Conservation (phyloP, 345 rosid genomes). For the Arabis alpina region DNA sequence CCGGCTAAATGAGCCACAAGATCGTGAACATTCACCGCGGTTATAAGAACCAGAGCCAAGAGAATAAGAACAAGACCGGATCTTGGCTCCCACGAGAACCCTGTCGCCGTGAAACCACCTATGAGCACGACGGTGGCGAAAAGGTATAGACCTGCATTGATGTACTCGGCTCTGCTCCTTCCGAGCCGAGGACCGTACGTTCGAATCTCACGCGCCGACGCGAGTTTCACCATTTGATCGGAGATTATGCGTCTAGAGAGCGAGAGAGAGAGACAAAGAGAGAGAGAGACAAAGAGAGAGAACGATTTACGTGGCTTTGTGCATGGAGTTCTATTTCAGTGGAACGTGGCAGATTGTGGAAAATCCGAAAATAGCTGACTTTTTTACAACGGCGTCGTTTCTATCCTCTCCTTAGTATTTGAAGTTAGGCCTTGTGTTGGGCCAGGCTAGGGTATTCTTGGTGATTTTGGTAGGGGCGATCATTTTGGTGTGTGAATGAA, state of each 20-base stretch:
- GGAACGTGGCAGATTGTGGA: slow-evolving; percentile 37
- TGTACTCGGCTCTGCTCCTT: slow-evolving; percentile 71
- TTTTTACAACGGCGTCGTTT: not conserved
- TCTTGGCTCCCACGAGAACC: slow-evolving; percentile 66
- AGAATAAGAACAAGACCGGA: slow-evolving; percentile 71
- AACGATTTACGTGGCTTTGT: slow-evolving; percentile 49
- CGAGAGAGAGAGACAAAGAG: slow-evolving; percentile 2
- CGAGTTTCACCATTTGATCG: slow-evolving; percentile 78
- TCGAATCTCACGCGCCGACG: slow-evolving; percentile 75
- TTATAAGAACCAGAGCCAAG: slow-evolving; percentile 55
- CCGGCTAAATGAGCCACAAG: slow-evolving; percentile 81
- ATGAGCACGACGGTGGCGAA: slow-evolving; percentile 65
- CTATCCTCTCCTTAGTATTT: not conserved
- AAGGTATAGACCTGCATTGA: slow-evolving; percentile 72
- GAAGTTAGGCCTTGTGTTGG: slow-evolving; percentile 23
- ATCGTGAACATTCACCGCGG: slow-evolving; percentile 67
- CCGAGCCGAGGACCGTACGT: slow-evolving; percentile 64
- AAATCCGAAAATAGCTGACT: not conserved
- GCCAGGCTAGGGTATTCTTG: slow-evolving; percentile 8
- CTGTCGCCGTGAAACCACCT: slow-evolving; percentile 63
- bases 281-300: not conserved
- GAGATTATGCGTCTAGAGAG: not conserved
- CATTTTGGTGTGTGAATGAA: no score
- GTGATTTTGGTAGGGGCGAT: no score
- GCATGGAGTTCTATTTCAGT: slow-evolving; percentile 45